These are phyloP conservation scores for Stenocarpella maydis DNA, from an alignment of 2,329 filamentous ascomycete genomes.

Conservation along the genomic window DNA sequence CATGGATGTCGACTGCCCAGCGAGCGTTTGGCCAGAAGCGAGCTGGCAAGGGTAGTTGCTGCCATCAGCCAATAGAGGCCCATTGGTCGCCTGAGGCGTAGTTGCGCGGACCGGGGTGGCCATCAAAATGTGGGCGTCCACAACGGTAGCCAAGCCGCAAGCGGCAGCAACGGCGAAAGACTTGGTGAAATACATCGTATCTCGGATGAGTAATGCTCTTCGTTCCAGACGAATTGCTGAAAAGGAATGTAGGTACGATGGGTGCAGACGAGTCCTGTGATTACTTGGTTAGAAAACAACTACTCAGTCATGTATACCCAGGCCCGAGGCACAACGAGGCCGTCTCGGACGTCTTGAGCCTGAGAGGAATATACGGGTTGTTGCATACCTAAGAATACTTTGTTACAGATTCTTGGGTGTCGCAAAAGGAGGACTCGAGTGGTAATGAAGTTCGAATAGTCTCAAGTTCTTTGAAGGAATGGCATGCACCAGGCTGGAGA, in stretches of 20 bases:
- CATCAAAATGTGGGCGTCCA: slow-evolving; percentile 81
- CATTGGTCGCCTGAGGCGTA: slow-evolving; percentile 56
- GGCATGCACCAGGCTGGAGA: slow-evolving; percentile 53
- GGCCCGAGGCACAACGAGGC: background rate
- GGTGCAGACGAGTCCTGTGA: slow-evolving; percentile 38
- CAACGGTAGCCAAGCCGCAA: slow-evolving; percentile 65
- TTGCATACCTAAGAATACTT: slow-evolving; percentile 28
- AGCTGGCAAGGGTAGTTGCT: slow-evolving; percentile 86
- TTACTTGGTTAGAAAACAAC: slow-evolving; percentile 21
- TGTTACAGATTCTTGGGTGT: slow-evolving; percentile 10
- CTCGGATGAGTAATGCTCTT: slow-evolving; percentile 41
- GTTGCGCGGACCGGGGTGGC: slow-evolving; percentile 70
- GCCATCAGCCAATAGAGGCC: slow-evolving; percentile 68
- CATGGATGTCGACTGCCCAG: slow-evolving; percentile 63
- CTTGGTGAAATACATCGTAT: slow-evolving; percentile 61
- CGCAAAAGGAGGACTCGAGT: slow-evolving; percentile 36
- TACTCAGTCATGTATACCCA: background rate
- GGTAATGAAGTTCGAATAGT: slow-evolving; percentile 38
- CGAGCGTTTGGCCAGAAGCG: slow-evolving; percentile 55
- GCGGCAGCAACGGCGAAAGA: slow-evolving; percentile 56
- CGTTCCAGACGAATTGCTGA: slow-evolving; percentile 52
- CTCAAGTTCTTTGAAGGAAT: slow-evolving; percentile 43
- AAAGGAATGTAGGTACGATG: slow-evolving; percentile 38
- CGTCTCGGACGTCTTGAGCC: background rate
- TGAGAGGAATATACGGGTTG: background rate